These are phyloP conservation scores for Xanthoconium stramineum DNA, from an alignment of 768 basidiomycete species.

Conservation along the genomic window DNA sequence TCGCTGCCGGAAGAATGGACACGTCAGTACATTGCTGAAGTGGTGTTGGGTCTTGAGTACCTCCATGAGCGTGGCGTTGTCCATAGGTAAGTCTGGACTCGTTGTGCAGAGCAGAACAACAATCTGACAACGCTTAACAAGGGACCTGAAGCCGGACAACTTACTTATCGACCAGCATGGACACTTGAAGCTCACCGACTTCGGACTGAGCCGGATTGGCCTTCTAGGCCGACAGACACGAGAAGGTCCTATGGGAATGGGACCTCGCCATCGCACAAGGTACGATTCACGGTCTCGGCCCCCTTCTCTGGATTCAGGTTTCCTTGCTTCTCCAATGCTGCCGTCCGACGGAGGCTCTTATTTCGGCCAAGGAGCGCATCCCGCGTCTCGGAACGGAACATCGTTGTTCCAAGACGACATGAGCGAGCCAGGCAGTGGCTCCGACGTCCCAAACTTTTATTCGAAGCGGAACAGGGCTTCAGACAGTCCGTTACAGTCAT, in stretches of 20 bases:
- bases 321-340: constrained; percentile 74
- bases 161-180: constrained; percentile 95
- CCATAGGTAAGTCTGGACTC: constrained; percentile 71
- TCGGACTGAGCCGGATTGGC: constrained; percentile 95
- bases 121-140: constrained; percentile 32
- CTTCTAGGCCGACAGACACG: constrained; percentile 95
- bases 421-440: constrained; percentile 81
- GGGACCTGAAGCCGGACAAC: constrained; percentile 98
- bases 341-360: constrained; percentile 75
- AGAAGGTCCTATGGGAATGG: constrained; percentile 47
- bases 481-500: constrained; percentile 84
- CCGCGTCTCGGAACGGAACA: constrained; percentile 56
- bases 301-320: constrained; percentile 76
- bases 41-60: constrained; percentile 92
- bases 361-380: constrained; percentile 65
- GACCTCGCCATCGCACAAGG: constrained; percentile 51
- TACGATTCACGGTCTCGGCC: constrained; percentile 72
- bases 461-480: constrained; percentile 47
- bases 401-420: constrained; percentile 80
- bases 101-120: neutral
- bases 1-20: constrained; percentile 96
- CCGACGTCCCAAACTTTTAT: constrained; percentile 64
- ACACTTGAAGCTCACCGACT: constrained; percentile 97
- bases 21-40: constrained; percentile 93
- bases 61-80: constrained; percentile 94